Conservation (phyloP, 441 rosid species). For the Cnidoscolus chayamansa region DNA sequence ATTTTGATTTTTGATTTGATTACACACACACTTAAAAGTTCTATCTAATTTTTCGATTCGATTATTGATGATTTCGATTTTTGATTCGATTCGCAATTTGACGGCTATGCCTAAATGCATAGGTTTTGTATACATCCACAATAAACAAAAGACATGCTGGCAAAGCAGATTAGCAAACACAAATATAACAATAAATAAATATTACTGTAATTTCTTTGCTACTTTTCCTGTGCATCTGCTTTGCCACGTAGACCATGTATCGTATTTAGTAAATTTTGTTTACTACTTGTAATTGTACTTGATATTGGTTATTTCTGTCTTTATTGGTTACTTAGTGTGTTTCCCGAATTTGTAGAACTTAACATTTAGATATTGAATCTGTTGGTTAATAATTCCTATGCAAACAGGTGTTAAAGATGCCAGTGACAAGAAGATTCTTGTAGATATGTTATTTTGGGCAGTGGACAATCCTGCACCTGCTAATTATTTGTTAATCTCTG, state of each 20-base stretch:
- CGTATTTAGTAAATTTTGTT: background rate
- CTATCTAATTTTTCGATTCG: no score
- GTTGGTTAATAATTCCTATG: background rate
- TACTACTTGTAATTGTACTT: no score
- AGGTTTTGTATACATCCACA: no score
- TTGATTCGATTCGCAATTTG: no score
- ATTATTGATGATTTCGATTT: no score
- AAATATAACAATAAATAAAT: no score
- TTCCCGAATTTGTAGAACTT: slow-evolving; percentile 8
- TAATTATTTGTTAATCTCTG: slow-evolving; percentile 73
- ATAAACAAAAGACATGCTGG: no score
- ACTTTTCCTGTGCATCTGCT: background rate
- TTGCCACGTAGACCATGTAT: background rate
- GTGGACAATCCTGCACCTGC: slow-evolving; percentile 87
- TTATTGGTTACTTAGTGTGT: background rate
- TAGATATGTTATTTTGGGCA: slow-evolving; percentile 81
- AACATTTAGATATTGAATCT: background rate
- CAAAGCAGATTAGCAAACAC: no score
- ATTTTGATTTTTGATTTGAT: no score
- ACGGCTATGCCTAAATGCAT: no score
- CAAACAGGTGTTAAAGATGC: slow-evolving; percentile 34
- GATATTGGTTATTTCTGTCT: background rate
- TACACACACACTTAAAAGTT: no score
- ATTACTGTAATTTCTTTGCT: background rate
- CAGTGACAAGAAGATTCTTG: slow-evolving; percentile 84